Evolutionary conservation across 371 early-diverging fungal genomes (phyloP).

Genomic region (Batrachochytrium dendrobatidis): DNA sequence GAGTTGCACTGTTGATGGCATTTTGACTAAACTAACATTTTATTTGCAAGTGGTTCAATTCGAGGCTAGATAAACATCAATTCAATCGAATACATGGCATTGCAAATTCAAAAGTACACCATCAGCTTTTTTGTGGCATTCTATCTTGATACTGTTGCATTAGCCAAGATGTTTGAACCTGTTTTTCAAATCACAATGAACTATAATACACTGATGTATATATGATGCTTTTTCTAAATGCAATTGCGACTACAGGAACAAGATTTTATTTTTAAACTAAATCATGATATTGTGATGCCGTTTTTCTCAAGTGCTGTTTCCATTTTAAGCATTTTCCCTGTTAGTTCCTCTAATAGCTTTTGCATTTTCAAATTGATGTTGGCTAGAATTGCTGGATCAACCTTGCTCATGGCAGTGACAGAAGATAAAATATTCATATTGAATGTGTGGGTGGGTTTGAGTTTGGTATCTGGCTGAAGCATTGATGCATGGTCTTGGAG

Average conservation of each 20-base stretch:
- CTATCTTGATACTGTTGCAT: too few species aligned
- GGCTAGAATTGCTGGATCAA: slow-evolving; percentile 37
- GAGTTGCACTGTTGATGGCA: not conserved
- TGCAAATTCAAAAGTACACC: too few species aligned
- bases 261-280: too few species aligned
- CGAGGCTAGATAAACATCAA: slow-evolving; percentile 75
- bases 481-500: slow-evolving; percentile 35
- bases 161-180: too few species aligned
- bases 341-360: slow-evolving; percentile 39
- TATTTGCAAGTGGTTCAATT: slow-evolving; percentile 85
- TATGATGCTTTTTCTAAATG: too few species aligned
- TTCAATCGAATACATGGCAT: too few species aligned
- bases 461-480: slow-evolving; percentile 35
- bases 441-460: slow-evolving; percentile 16
- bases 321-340: not conserved
- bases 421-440: slow-evolving; percentile 35
- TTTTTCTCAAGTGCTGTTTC: not conserved
- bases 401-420: slow-evolving; percentile 33
- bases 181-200: too few species aligned
- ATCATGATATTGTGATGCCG: not conserved
- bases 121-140: too few species aligned
- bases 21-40: too few species aligned
- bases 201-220: too few species aligned
- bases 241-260: too few species aligned
- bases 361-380: slow-evolving; percentile 49